phyloP scores from a whole-genome alignment of 306 rosid genomes.

The Inga laurina region DNA sequence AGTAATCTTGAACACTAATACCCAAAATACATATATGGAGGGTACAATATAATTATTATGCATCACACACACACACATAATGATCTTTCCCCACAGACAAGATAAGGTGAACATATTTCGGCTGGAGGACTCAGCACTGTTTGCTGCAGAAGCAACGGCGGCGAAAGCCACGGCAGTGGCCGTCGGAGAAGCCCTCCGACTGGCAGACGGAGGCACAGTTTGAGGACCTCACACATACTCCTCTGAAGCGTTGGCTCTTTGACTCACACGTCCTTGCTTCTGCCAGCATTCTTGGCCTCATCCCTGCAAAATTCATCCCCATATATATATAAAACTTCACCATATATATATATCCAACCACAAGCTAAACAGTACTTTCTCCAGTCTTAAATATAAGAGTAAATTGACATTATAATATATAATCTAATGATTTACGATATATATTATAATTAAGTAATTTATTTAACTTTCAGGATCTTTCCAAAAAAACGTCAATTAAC shows the following conservation, averaged over 20 bases:
- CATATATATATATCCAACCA: neutral
- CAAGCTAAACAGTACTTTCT: neutral
- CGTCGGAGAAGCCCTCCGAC: constrained; percentile 51
- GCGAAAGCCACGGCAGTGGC: constrained; percentile 64
- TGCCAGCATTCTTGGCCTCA: constrained; percentile 49
- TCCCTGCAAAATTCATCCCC: constrained; percentile 25
- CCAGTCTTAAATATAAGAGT: too few species aligned
- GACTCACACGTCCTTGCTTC: constrained; percentile 61
- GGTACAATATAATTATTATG: neutral
- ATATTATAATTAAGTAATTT: too few species aligned
- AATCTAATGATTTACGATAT: too few species aligned
- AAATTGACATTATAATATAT: too few species aligned
- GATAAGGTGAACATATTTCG: neutral
- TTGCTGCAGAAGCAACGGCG: constrained; percentile 64
- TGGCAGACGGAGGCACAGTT: constrained; percentile 57
- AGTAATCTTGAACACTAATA: neutral
- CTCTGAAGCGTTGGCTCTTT: constrained; percentile 54
- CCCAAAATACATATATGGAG: neutral
- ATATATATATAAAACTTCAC: neutral
- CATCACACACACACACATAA: neutral
- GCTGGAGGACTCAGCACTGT: constrained; percentile 15
- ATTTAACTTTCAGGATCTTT: too few species aligned
- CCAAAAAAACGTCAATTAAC: too few species aligned
- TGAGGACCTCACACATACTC: constrained; percentile 41
- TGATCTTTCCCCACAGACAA: neutral